Conservation (phyloP, 2,329 filamentous ascomycete genomes). For the Paraphaeosphaeria minitans region DNA sequence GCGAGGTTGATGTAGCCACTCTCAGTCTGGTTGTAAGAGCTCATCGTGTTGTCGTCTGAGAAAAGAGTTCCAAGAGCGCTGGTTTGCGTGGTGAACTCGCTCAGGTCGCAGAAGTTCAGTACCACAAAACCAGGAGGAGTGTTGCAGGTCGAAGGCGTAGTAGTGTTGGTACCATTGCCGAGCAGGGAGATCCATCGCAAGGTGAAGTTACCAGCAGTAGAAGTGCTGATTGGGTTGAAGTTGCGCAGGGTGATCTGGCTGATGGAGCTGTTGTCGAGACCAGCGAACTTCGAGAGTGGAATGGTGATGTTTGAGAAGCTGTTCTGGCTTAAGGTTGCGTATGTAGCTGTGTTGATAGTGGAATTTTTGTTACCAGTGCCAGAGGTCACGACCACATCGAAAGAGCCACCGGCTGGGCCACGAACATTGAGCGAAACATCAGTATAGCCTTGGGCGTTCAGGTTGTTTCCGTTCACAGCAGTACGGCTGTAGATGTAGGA, state of each 20-base stretch:
- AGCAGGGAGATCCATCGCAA: slow-evolving; percentile 14
- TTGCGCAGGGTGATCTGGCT: slow-evolving; percentile 11
- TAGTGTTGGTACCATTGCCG: slow-evolving; percentile 1
- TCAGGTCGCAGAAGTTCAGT: slow-evolving; percentile 10
- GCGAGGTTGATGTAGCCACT: slow-evolving; percentile 9
- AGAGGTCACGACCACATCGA: slow-evolving; percentile 11
- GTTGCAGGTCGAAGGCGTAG: neutral
- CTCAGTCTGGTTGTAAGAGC: slow-evolving; percentile 7
- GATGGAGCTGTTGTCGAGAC: slow-evolving; percentile 2
- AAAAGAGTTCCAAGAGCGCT: slow-evolving; percentile 7
- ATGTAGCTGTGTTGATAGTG: slow-evolving; percentile 8
- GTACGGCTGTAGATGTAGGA: slow-evolving; percentile 12
- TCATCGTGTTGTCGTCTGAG: slow-evolving; percentile 14
- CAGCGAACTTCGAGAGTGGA: slow-evolving; percentile 12
- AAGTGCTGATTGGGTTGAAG: slow-evolving; percentile 9
- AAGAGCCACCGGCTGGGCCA: slow-evolving; percentile 8
- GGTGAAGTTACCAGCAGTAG: slow-evolving; percentile 4
- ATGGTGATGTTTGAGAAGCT: slow-evolving; percentile 9
- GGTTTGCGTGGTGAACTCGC: slow-evolving; percentile 8
- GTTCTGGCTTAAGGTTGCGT: slow-evolving; percentile 8
- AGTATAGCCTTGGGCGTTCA: slow-evolving; percentile 9
- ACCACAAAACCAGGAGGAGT: slow-evolving; percentile 6
- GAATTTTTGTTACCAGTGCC: slow-evolving; percentile 3
- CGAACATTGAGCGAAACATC: slow-evolving; percentile 7
- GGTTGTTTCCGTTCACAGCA: slow-evolving; percentile 2